These are phyloP conservation scores for Suhomyces prunicola DNA, from an alignment of 805 yeast species.

Conservation along the genomic window DNA sequence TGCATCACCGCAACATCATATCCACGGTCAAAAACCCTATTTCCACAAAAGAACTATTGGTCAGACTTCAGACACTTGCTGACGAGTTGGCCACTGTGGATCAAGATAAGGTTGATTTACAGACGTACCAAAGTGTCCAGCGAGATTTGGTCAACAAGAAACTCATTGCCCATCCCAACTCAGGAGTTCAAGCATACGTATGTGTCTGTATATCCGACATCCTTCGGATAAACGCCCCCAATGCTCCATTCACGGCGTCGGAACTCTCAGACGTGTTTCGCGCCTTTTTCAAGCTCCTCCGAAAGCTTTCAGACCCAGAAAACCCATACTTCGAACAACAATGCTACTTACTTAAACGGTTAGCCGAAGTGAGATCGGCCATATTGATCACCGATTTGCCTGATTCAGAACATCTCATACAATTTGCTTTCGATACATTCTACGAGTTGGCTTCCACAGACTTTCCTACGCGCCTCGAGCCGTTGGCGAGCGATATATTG, in stretches of 20 bases:
- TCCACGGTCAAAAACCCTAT: constrained; percentile 58
- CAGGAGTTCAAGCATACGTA: constrained; percentile 64
- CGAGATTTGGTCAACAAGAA: constrained; percentile 56
- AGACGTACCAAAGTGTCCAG: constrained; percentile 40
- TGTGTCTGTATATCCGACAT: constrained; percentile 78
- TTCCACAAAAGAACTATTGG: constrained; percentile 57
- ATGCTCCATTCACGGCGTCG: constrained; percentile 75
- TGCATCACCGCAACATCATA: constrained; percentile 1
- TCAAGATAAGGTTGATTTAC: constrained; percentile 54
- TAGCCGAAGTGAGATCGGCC: constrained; percentile 73
- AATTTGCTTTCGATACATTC: constrained; percentile 55
- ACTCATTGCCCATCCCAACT: constrained; percentile 56
- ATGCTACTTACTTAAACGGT: constrained; percentile 58
- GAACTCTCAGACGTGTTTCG: constrained; percentile 65
- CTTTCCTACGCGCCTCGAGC: constrained; percentile 54
- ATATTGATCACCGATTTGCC: constrained; percentile 75
- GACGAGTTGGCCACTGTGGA: constrained; percentile 62
- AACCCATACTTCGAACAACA: constrained; percentile 63
- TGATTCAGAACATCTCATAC: constrained; percentile 53
- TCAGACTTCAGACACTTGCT: constrained; percentile 54
- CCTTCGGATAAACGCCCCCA: constrained; percentile 77
- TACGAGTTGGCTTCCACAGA: constrained; percentile 49
- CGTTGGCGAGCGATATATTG: constrained; percentile 65
- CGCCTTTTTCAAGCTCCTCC: constrained; percentile 62
- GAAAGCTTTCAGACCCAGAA: constrained; percentile 49